phyloP scores from a whole-genome alignment of 2,329 filamentous ascomycete genomes.

The Aspergillus sp. region DNA sequence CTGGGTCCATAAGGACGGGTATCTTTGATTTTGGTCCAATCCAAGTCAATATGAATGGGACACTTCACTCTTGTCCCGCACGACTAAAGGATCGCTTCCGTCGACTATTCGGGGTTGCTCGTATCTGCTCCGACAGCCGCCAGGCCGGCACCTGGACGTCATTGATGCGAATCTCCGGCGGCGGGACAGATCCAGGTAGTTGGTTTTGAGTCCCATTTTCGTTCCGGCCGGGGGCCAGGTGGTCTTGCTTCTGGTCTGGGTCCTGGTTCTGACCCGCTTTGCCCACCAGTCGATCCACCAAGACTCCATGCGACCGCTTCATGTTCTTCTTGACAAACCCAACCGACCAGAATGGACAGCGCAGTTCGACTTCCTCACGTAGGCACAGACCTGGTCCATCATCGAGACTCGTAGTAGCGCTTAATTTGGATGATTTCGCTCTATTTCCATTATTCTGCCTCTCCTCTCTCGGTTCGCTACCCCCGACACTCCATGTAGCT shows the following conservation, averaged over 20 bases:
- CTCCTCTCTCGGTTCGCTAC: slow-evolving; percentile 62
- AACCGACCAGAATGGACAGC: slow-evolving; percentile 68
- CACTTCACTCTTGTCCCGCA: no score
- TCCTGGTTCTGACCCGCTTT: slow-evolving; percentile 32
- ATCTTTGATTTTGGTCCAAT: not conserved
- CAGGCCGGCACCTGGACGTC: not conserved
- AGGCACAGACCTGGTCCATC: slow-evolving; percentile 59
- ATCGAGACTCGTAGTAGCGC: not conserved
- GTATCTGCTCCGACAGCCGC: not conserved
- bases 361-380: slow-evolving; percentile 77
- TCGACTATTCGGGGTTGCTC: not conserved
- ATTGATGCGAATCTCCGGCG: not conserved
- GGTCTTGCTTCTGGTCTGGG: not conserved
- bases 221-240: not conserved
- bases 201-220: not conserved
- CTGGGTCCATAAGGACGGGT: no score
- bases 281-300: slow-evolving; percentile 57
- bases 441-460: slow-evolving; percentile 55
- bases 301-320: slow-evolving; percentile 61
- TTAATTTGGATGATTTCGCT: slow-evolving; percentile 50
- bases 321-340: slow-evolving; percentile 75
- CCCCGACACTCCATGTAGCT: slow-evolving; percentile 68
- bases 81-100: not conserved
- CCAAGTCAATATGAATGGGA: not conserved
- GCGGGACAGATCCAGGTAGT: not conserved